phyloP scores from a whole-genome alignment of 73 alveolate genomes.

The Paramecium tetraurelia region DNA sequence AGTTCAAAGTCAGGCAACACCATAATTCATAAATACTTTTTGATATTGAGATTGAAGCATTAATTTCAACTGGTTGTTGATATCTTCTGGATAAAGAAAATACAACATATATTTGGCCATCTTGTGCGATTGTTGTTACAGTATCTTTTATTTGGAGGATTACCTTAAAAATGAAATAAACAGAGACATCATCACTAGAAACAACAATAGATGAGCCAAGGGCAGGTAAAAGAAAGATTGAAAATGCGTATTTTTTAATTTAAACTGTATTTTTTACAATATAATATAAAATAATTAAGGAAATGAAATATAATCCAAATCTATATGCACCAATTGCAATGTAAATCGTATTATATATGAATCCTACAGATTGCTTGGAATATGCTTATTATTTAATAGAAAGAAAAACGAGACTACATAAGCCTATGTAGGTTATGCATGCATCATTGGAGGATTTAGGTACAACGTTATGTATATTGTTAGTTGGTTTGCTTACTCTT shows the following conservation, averaged over 20 bases:
- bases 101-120: conserved; percentile 36
- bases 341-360: not conserved
- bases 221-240: not conserved
- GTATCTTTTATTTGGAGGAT: not conserved
- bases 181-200: not conserved
- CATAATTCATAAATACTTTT: conserved; percentile 70
- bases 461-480: not conserved
- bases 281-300: not conserved
- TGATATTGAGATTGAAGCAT: not conserved
- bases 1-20: conserved; percentile 63
- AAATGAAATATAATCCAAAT: not conserved
- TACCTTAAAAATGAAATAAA: not conserved
- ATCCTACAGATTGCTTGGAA: not conserved
- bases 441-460: not conserved
- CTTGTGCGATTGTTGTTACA: not conserved
- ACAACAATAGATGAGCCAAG: not conserved
- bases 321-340: not conserved
- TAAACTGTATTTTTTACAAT: not conserved
- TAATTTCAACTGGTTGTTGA: conserved; percentile 70
- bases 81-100: conserved; percentile 58
- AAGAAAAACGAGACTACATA: not conserved
- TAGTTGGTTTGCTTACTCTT: not conserved
- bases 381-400: not conserved
- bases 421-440: not conserved
- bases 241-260: not conserved